Evolutionary conservation across 176 grass and related monocot genomes (phyloP), one percentile per base, ranked within the genome.

Genomic region (Typha latifolia): DNA sequence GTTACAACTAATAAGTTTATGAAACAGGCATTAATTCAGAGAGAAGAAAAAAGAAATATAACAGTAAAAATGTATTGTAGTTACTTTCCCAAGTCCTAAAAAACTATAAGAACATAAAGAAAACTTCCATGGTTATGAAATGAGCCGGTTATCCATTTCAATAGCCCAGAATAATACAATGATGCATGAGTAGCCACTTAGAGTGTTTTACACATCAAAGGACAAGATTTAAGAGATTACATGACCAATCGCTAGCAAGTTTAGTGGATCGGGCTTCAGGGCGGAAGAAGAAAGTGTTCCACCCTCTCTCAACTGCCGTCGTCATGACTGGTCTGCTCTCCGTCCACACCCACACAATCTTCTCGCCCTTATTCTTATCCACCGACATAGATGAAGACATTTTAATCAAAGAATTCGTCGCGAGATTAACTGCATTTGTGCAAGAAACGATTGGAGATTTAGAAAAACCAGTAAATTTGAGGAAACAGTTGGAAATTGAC

Each of bases 271-370:
- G 64, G 11, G 73, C 63, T 76, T 76, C 64, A 29, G 32, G 67
- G 32, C 32, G 61, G 29, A 97, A 97, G 70, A 97, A 69, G 72
- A 97, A 97, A 48, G 89, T 90, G 70, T 48, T 87, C 94, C 94
- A 97, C 0, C 94, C 94, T 76, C 94, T 84, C 85, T 92, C 89
- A 32, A 92, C 89, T 20, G 94, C 78, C 8, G 83, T 81, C 8
- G 85, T 89, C 85, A 97, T 86, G 64, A 92, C 85, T 74, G 83
- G 75, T 34, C 77, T 82, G 59, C 80, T 92, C 79, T 84, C 70
- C 19, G 94, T 97, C 89, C 94, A 97, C 62, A 97, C 64, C 88
- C 94, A 97, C 22, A 97, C 75, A 10, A 78, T 69, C 94, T 92
- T 92, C 78, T 56, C 70, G n/a, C 15, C n/a, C 51, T 52, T 75